These are phyloP conservation scores for Eimeria tenella DNA, from an alignment of 169 alveolate species.

Conservation along the genomic window DNA sequence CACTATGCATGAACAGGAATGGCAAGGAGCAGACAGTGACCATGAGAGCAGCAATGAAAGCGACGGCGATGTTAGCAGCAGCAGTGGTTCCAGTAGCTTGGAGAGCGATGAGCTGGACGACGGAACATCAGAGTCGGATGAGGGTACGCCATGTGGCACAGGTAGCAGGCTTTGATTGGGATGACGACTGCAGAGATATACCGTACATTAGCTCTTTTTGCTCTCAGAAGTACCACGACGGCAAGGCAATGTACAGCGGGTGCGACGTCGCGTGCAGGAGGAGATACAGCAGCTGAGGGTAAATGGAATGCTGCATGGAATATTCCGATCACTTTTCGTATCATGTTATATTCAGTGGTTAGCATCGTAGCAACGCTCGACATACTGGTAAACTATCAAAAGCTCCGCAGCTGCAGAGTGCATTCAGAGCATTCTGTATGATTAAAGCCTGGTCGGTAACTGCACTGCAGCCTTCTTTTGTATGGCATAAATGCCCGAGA, in stretches of 20 bases:
- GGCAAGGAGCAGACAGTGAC: constrained; percentile 82
- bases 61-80: constrained; percentile 46
- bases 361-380: no score
- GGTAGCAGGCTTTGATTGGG: background rate
- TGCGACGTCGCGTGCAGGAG: constrained; percentile 27
- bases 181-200: background rate
- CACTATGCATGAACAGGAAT: constrained; percentile 82
- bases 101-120: constrained; percentile 34
- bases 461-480: background rate
- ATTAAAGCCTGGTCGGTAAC: no score
- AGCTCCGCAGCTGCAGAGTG: background rate
- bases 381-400: no score
- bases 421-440: background rate
- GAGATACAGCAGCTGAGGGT: constrained; percentile 54
- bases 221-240: constrained; percentile 10
- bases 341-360: background rate
- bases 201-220: background rate
- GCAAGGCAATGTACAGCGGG: background rate
- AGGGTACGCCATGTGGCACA: constrained; percentile 26
- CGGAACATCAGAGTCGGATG: constrained; percentile 39
- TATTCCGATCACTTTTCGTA: background rate
- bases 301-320: background rate
- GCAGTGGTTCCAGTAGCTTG: constrained; percentile 4
- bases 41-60: constrained; percentile 74
- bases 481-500: background rate